These are phyloP conservation scores for Pistacia integerrima DNA, from an alignment of 345 rosid genomes.

Conservation along the genomic window DNA sequence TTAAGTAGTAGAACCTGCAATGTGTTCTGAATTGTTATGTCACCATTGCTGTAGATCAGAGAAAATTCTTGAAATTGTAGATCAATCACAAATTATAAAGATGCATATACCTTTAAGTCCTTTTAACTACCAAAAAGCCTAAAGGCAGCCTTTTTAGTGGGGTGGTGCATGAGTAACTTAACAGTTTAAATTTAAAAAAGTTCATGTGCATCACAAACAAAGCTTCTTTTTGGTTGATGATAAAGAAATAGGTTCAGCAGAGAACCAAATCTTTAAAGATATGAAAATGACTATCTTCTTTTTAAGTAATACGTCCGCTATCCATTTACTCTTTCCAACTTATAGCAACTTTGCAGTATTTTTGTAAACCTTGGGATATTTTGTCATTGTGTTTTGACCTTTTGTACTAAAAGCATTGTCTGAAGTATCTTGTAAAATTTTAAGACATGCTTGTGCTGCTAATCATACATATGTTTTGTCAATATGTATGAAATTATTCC, in stretches of 20 bases:
- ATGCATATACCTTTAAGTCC: not conserved
- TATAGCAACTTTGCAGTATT: not conserved
- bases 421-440: not conserved
- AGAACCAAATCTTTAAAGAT: conserved; percentile 1
- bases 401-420: not conserved
- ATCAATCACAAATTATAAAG: not conserved
- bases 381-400: not conserved
- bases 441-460: not conserved
- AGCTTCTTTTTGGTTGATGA: conserved; percentile 5
- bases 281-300: conserved; percentile 1
- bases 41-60: not conserved
- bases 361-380: not conserved
- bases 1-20: not conserved
- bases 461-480: not conserved
- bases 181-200: not conserved
- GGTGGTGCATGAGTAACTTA: not conserved
- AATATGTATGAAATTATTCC: not conserved
- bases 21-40: not conserved
- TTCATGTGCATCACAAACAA: not conserved
- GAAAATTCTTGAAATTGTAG: not conserved
- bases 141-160: not conserved
- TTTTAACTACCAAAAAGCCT: not conserved
- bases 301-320: not conserved
- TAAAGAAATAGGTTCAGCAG: not conserved
- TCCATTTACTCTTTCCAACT: not conserved